Evolutionary conservation across 306 rosid species (phyloP).

Genomic region (Prunus dulcis): DNA sequence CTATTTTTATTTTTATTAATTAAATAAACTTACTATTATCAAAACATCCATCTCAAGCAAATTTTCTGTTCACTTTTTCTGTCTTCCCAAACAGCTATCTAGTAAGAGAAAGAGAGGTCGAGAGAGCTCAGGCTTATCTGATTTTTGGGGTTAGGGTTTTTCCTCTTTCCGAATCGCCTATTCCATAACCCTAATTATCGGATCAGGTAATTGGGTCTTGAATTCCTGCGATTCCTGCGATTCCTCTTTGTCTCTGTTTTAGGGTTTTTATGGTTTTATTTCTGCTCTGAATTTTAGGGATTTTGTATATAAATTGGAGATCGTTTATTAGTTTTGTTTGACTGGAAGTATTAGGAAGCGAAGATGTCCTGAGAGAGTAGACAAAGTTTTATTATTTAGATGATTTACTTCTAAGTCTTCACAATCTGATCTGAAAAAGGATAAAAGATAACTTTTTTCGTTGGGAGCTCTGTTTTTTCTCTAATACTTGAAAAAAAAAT

Average conservation of each 20-base stretch:
- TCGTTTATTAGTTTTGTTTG: neutral
- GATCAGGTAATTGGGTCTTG: conserved; percentile 45
- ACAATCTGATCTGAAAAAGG: neutral
- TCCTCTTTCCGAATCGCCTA: neutral
- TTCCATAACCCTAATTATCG: conserved; percentile 46
- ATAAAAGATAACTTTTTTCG: neutral
- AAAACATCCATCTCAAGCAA: neutral
- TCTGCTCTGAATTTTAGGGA: neutral
- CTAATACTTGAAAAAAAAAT: too few relatives aligned
- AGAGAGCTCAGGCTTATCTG: conserved; percentile 36
- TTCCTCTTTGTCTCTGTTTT: neutral
- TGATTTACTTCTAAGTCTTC: neutral
- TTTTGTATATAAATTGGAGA: neutral
- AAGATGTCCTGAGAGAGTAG: neutral
- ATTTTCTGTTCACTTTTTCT: neutral
- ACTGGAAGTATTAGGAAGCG: neutral
- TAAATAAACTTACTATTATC: neutral
- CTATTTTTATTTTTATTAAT: neutral
- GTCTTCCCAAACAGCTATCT: conserved; percentile 15
- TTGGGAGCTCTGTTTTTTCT: neutral
- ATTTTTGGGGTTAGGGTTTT: conserved; percentile 33
- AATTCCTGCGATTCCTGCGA: neutral
- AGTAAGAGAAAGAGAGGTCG: conserved; percentile 1
- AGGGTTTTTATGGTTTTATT: conserved; percentile 5
- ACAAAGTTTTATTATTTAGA: neutral